A percentile compares a stretch with the other conserved stretches of the same genome.
Evolutionary conservation across 495 filamentous ascomycete species (phyloP).

Genomic region (Penicillium roqueforti): DNA sequence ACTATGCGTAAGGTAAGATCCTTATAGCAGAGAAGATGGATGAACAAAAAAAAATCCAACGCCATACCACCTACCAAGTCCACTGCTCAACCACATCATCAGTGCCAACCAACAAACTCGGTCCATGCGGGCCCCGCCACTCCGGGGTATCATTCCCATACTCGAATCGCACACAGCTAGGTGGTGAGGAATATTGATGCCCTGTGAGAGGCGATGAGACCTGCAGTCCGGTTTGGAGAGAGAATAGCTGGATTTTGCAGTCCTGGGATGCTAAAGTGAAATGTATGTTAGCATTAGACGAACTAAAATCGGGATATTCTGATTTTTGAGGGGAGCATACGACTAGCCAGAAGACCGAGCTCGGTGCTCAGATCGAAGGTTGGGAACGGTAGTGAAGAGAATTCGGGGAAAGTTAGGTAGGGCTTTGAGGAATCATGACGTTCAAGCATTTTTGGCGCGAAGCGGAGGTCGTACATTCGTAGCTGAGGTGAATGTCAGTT

Average conservation of each 20-base stretch:
- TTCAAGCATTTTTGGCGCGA: constrained; percentile 27
- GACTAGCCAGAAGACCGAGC: constrained; percentile 37
- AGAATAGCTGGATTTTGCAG: constrained; percentile 39
- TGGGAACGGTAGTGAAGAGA: constrained; percentile 22
- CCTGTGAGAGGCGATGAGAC: constrained; percentile 31
- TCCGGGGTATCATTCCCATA: constrained; percentile 18
- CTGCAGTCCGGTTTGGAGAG: constrained; percentile 32
- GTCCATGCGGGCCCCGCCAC: constrained; percentile 29
- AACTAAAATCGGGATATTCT: background rate
- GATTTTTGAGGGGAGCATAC: constrained; percentile 18
- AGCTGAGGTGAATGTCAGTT: constrained; percentile 22
- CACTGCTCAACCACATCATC: constrained; percentile 37
- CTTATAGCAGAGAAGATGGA: background rate
- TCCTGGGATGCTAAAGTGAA: constrained; percentile 26
- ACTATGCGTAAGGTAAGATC: background rate
- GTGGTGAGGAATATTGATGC: constrained; percentile 24
- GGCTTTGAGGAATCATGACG: constrained; percentile 33
- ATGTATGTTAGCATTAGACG: background rate
- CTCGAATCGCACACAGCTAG: constrained; percentile 38
- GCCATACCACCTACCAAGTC: constrained; percentile 27
- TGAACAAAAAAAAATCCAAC: background rate
- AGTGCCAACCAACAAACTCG: constrained; percentile 34
- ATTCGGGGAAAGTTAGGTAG: constrained; percentile 36
- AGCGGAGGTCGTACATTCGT: constrained; percentile 47
- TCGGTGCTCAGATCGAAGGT: constrained; percentile 39